phyloP scores from a whole-genome alignment of 805 yeast genomes.

The Schwanniomyces polymorphus region DNA sequence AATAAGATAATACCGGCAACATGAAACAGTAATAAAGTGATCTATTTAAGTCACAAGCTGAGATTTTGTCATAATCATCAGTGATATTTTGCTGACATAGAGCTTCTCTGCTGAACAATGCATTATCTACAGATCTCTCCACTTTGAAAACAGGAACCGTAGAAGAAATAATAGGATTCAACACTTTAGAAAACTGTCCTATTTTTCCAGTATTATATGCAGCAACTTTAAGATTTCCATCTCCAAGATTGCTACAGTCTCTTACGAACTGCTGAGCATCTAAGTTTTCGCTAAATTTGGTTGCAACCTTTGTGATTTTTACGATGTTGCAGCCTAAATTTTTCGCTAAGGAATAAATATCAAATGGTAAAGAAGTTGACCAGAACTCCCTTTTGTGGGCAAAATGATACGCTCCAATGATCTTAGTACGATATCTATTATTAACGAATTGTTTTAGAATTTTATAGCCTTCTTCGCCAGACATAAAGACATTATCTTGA shows the following conservation, averaged over 20 bases:
- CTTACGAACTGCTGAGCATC: not conserved
- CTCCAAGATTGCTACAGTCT: slow-evolving; percentile 1
- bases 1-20: slow-evolving; percentile 9
- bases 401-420: slow-evolving; percentile 1
- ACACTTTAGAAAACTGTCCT: slow-evolving; percentile 12
- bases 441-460: not conserved
- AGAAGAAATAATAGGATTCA: slow-evolving; percentile 12
- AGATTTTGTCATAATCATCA: not conserved
- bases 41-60: slow-evolving; percentile 5
- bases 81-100: not conserved
- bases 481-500: slow-evolving; percentile 1
- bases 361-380: slow-evolving; percentile 1
- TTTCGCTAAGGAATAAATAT: not conserved
- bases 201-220: slow-evolving; percentile 9
- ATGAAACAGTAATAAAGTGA: slow-evolving; percentile 8
- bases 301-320: not conserved
- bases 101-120: not conserved
- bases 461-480: slow-evolving; percentile 1
- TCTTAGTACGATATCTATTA: not conserved
- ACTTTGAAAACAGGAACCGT: slow-evolving; percentile 2
- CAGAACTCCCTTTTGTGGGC: not conserved
- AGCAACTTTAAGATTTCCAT: not conserved
- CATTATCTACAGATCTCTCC: not conserved
- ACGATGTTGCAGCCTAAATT: not conserved
- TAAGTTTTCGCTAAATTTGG: slow-evolving; percentile 1